These are phyloP conservation scores for Solanum arcanum DNA, from an alignment of 257 asterid species.

Conservation along the genomic window DNA sequence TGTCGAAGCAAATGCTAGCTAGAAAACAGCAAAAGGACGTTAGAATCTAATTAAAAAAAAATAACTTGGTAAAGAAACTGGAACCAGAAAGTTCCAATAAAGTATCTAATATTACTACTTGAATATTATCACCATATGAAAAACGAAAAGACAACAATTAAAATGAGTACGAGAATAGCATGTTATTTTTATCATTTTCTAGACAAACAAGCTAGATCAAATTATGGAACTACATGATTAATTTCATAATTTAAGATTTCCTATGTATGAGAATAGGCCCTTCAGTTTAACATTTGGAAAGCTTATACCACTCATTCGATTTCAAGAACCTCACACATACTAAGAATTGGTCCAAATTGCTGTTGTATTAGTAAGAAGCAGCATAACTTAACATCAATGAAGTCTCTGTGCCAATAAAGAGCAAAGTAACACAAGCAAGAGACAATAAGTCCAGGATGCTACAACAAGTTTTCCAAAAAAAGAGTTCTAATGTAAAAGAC, in stretches of 20 bases:
- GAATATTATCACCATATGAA: neutral
- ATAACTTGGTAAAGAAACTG: neutral
- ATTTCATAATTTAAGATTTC: neutral
- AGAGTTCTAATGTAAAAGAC: neutral
- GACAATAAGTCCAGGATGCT: neutral
- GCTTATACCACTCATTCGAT: neutral
- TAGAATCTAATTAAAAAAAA: conserved; percentile 5
- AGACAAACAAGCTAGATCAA: neutral
- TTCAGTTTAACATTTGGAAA: neutral
- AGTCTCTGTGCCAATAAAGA: neutral
- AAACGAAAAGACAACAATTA: neutral
- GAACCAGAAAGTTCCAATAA: neutral
- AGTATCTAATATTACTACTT: neutral
- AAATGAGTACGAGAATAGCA: neutral
- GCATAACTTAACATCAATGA: neutral
- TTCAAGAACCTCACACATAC: neutral
- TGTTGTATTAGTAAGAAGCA: neutral
- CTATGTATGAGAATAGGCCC: neutral
- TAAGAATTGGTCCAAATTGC: neutral
- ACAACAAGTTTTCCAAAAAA: neutral
- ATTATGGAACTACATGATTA: neutral
- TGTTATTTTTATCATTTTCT: neutral
- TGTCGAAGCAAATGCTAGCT: conserved; percentile 86
- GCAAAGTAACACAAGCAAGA: neutral
- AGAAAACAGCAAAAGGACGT: conserved; percentile 26